A percentile compares a stretch with the other conserved stretches of the same genome.
These are phyloP conservation scores for Terana coerulea DNA, from an alignment of 768 basidiomycete genomes.

Conservation along the genomic window DNA sequence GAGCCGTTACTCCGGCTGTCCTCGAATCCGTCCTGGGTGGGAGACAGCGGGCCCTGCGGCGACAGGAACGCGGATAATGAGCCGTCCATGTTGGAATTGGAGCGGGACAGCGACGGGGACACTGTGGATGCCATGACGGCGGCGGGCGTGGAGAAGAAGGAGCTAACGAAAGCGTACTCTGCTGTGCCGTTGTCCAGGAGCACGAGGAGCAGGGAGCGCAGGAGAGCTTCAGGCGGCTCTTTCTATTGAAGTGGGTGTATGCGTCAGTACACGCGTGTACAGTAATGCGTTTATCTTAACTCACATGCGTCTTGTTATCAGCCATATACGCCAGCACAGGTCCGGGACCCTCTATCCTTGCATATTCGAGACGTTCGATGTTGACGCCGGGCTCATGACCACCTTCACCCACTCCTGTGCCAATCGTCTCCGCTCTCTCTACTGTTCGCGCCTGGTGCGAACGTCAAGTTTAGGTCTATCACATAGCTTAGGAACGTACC, in stretches of 20 bases:
- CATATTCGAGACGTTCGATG: constrained; percentile 56
- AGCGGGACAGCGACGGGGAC: neutral
- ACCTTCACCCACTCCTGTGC: constrained; percentile 39
- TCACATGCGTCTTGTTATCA: constrained; percentile 83
- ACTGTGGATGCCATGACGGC: constrained; percentile 4
- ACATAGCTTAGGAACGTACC: constrained; percentile 34
- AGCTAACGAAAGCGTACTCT: constrained; percentile 83
- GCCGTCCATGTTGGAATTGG: neutral
- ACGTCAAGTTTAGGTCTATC: neutral
- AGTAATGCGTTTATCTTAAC: constrained; percentile 22
- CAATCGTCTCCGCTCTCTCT: constrained; percentile 70
- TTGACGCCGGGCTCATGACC: constrained; percentile 37
- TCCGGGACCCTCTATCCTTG: constrained; percentile 74
- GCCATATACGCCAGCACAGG: constrained; percentile 85
- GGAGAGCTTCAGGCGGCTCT: constrained; percentile 78
- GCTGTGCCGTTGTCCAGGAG: constrained; percentile 93
- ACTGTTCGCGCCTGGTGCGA: constrained; percentile 50
- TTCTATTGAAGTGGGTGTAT: constrained; percentile 41
- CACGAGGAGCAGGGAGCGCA: constrained; percentile 83
- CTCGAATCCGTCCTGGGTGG: constrained; percentile 23
- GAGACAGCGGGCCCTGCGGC: constrained; percentile 30
- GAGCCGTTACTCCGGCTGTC: constrained; percentile 37
- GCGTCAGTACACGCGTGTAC: neutral
- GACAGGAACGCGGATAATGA: constrained; percentile 29
- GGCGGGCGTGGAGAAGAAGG: constrained; percentile 62